Base-by-base conservation (phyloP, 495 filamentous ascomycete genomes). In the Hypoxylon subgilvum region DNA sequence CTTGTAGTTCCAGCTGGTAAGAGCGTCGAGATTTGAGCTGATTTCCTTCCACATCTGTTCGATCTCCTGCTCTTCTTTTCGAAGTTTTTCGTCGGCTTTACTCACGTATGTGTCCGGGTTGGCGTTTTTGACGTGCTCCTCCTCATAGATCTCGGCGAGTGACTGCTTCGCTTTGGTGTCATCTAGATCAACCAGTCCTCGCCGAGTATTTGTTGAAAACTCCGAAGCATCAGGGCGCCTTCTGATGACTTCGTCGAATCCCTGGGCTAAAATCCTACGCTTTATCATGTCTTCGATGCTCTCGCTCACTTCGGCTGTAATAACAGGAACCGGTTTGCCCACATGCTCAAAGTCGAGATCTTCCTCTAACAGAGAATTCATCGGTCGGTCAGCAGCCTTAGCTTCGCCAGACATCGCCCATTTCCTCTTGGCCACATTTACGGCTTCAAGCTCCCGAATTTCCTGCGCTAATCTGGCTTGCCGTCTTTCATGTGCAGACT, bases 1-100 rank as follows among this genome's bases (percentile, higher is more conserved):
- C 70, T 90, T 92, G 79, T 96, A 97, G 71, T 96, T 89, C 91
- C 91, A 96, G 68, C 88, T 96, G 66, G 85, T 91, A 36, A 98
- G 83, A 17, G 88, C 84, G 71, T 98, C 95, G 41, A 98, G 81
- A 61, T 88, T 89, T 17, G 83, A 82, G 67, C 82, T 84, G 40
- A 96, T 79, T 39, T 91, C 88, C 62, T 84, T 87, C 90, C 95
- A 98, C 70, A 96, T 76, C 35, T 74, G 75, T 67, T 86, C 84
- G 57, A 97, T 89, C 70, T 96, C 91, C n/a, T 81, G 77, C 71
- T 97, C 90, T 63, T 96, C 89, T 42, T 86, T 86, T 60, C 82
- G 82, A 25, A 91, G 70, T 70, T 91, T 93, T 69, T 94, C 91
- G 66, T 93, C 87, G 18, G 84, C 83, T 40, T 84, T 83, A 68